These are phyloP conservation scores for Candida dubliniensis DNA, from an alignment of 1,139 yeast genomes.

Conservation along the genomic window DNA sequence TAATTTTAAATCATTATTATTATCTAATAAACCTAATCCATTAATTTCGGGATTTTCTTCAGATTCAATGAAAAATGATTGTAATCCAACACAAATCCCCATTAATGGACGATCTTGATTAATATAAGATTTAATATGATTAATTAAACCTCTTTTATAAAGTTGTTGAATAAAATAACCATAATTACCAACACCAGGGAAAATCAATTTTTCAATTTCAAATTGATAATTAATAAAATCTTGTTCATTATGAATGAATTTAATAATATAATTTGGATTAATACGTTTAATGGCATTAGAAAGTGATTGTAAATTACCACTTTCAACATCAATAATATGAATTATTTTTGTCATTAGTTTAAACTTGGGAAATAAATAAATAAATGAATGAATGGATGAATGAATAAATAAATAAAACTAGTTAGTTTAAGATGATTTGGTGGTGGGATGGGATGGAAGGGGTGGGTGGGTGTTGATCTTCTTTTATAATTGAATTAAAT, in stretches of 20 bases:
- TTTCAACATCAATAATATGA: conserved; percentile 87
- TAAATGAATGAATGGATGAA: too few relatives aligned
- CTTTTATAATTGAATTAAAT: too few relatives aligned
- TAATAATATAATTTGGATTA: conserved; percentile 58
- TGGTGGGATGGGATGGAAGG: too few relatives aligned
- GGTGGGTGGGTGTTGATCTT: too few relatives aligned
- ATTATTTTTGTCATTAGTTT: conserved; percentile 41
- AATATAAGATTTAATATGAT: conserved; percentile 66
- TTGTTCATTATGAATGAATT: conserved; percentile 43
- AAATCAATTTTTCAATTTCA: conserved; percentile 56
- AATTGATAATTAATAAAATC: conserved; percentile 38
- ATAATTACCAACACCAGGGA: conserved; percentile 96
- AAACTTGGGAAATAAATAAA: too few relatives aligned
- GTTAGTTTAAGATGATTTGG: too few relatives aligned
- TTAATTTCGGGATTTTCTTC: conserved; percentile 63
- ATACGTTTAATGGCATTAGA: conserved; percentile 78
- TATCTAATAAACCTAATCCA: conserved; percentile 56
- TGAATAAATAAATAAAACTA: too few relatives aligned
- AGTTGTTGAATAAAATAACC: conserved; percentile 87
- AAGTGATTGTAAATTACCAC: conserved; percentile 89
- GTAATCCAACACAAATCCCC: conserved; percentile 98
- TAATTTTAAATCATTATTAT: conserved; percentile 41
- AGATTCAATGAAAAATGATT: conserved; percentile 72
- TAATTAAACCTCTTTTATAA: conserved; percentile 57
- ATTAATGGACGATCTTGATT: conserved; percentile 75